Evolutionary conservation across 352 stramenopile species (phyloP).

Genomic region (Nothophytophthora sp.): DNA sequence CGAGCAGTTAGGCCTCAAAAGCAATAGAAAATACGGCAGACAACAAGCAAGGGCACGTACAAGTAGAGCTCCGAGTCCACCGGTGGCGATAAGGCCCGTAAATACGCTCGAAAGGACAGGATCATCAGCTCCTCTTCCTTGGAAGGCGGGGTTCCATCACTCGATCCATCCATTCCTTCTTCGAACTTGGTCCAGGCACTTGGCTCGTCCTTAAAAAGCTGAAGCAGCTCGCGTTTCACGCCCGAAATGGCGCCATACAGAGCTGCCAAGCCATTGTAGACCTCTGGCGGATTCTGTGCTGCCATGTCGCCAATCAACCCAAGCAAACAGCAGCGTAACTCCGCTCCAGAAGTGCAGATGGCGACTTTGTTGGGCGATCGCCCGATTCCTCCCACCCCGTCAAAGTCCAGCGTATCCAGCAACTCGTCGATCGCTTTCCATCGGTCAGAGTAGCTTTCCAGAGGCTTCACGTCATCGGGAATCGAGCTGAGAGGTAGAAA

Average conservation of each 20-base stretch:
- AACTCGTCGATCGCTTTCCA: conserved; percentile 37
- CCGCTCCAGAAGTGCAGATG: conserved; percentile 45
- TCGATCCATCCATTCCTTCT: conserved; percentile 1
- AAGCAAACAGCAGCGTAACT: conserved; percentile 67
- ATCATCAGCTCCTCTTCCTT: conserved; percentile 35
- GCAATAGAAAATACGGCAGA: not conserved
- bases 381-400: conserved; percentile 46
- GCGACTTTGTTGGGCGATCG: conserved; percentile 24
- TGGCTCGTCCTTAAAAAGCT: conserved; percentile 4
- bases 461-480: conserved; percentile 25
- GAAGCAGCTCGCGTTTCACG: conserved; percentile 31
- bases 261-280: conserved; percentile 20
- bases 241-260: conserved; percentile 57
- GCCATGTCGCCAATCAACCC: conserved; percentile 74
- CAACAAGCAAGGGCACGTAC: conserved; percentile 36
- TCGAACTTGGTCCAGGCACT: conserved; percentile 11
- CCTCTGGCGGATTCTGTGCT: conserved; percentile 34
- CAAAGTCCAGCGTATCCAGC: conserved; percentile 65
- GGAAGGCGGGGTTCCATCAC: conserved; percentile 3
- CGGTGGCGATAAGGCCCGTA: conserved; percentile 57
- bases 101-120: conserved; percentile 69
- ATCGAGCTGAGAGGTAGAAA: conserved; percentile 43
- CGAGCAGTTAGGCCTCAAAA: conserved; percentile 14
- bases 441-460: conserved; percentile 19
- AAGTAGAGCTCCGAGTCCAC: conserved; percentile 84